Conservation (phyloP, 306 rosid genomes). For the Crotalaria pallida region DNA sequence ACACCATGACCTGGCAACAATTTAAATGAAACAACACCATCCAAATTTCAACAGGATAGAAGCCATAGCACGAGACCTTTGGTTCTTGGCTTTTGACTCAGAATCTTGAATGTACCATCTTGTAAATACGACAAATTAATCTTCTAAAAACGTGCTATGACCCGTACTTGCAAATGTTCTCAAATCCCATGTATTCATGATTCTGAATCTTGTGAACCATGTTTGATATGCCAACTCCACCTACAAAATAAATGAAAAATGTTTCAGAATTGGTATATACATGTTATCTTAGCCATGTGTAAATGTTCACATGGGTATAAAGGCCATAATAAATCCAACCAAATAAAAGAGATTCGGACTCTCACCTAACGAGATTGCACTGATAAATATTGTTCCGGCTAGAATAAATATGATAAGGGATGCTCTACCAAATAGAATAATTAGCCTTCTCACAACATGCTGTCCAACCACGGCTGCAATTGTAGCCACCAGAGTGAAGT, state of each 20-base stretch:
- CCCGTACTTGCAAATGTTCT: conserved; percentile 65
- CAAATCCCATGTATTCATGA: conserved; percentile 86
- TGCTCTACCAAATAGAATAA: conserved; percentile 67
- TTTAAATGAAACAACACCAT: no score
- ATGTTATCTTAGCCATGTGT: background rate
- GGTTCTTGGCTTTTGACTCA: no score
- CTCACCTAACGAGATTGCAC: conserved; percentile 77
- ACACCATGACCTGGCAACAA: no score
- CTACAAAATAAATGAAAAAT: conserved; percentile 29
- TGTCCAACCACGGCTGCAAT: conserved; percentile 77
- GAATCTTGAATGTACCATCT: background rate
- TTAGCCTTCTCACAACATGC: conserved; percentile 58
- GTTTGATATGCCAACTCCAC: conserved; percentile 79
- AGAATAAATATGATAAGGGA: conserved; percentile 85
- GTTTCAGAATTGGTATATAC: conserved; percentile 6
- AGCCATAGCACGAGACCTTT: no score
- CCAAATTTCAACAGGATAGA: no score
- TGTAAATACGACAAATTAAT: conserved; percentile 2
- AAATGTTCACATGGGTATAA: background rate
- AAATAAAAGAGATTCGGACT: background rate
- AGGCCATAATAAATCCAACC: background rate
- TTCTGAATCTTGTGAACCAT: conserved; percentile 45
- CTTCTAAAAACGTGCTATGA: conserved; percentile 20
- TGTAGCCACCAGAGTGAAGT: conserved; percentile 62
- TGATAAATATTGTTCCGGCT: conserved; percentile 60